These are phyloP conservation scores for Daldinia grandis DNA, from an alignment of 495 filamentous ascomycete genomes.

Conservation along the genomic window DNA sequence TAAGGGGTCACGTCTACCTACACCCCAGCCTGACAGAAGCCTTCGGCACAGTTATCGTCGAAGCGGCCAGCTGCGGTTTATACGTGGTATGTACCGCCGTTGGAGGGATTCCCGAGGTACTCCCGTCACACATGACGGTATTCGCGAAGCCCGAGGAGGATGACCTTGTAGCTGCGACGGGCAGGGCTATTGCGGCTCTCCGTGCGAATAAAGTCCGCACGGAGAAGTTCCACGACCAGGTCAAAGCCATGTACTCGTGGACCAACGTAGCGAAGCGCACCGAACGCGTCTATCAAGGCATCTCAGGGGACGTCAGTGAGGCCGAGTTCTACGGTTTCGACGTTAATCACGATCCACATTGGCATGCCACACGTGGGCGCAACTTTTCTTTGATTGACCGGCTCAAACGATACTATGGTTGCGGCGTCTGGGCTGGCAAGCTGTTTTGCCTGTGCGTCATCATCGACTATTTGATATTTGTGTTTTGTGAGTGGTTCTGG, in stretches of 20 bases:
- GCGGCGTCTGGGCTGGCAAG: slow-evolving; percentile 99
- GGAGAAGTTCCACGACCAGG: slow-evolving; percentile 93
- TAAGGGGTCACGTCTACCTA: slow-evolving; percentile 93
- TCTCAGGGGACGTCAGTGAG: slow-evolving; percentile 81
- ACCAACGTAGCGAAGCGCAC: slow-evolving; percentile 92
- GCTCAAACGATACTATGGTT: slow-evolving; percentile 96
- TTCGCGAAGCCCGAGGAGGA: slow-evolving; percentile 94
- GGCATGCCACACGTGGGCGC: slow-evolving; percentile 77
- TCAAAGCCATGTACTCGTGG: slow-evolving; percentile 98
- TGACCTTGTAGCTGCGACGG: slow-evolving; percentile 83
- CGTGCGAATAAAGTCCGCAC: slow-evolving; percentile 87
- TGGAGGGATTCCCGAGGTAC: slow-evolving; percentile 93
- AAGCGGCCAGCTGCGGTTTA: slow-evolving; percentile 92
- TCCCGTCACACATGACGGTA: slow-evolving; percentile 92
- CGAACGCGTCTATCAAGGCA: slow-evolving; percentile 93
- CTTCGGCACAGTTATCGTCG: slow-evolving; percentile 96
- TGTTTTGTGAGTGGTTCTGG: slow-evolving; percentile 86
- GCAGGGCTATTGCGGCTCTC: slow-evolving; percentile 79
- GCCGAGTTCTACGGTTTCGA: slow-evolving; percentile 88
- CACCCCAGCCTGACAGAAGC: slow-evolving; percentile 95
- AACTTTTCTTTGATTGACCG: slow-evolving; percentile 94
- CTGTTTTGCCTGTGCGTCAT: slow-evolving; percentile 94
- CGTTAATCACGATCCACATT: slow-evolving; percentile 69
- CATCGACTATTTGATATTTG: slow-evolving; percentile 88
- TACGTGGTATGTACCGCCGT: slow-evolving; percentile 97